These are phyloP conservation scores for Peterozyma xylosa DNA, from an alignment of 805 yeast genomes.

Conservation along the genomic window DNA sequence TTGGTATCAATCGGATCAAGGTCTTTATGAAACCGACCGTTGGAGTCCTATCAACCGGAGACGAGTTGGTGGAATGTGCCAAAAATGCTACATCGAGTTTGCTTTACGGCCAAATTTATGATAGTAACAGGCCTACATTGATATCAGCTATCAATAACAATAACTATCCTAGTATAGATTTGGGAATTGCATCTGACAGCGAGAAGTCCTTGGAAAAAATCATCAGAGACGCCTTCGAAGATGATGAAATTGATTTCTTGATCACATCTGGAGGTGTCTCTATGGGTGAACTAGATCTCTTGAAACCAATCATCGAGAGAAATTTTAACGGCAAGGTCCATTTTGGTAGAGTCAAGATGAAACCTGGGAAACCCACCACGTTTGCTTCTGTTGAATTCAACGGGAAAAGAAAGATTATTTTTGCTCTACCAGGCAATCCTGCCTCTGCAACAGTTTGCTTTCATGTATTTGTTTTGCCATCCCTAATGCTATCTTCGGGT, in stretches of 20 bases:
- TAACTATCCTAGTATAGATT: slow-evolving; percentile 33
- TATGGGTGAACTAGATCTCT: slow-evolving; percentile 47
- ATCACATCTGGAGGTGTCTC: slow-evolving; percentile 54
- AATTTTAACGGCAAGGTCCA: slow-evolving; percentile 34
- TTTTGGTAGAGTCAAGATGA: slow-evolving; percentile 51
- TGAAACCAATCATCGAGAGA: slow-evolving; percentile 41
- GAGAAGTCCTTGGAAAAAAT: slow-evolving; percentile 17
- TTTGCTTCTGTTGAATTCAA: slow-evolving; percentile 33
- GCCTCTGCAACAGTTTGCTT: slow-evolving; percentile 44
- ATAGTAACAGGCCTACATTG: slow-evolving; percentile 42
- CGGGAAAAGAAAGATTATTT: slow-evolving; percentile 23
- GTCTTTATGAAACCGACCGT: slow-evolving; percentile 34
- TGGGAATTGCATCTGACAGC: slow-evolving; percentile 43
- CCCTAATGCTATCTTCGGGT: slow-evolving; percentile 31
- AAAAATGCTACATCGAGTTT: slow-evolving; percentile 10
- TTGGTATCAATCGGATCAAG: slow-evolving; percentile 30
- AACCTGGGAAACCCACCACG: slow-evolving; percentile 54
- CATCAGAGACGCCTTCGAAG: slow-evolving; percentile 19
- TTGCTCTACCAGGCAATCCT: slow-evolving; percentile 52
- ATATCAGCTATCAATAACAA: slow-evolving; percentile 24
- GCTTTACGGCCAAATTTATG: slow-evolving; percentile 38
- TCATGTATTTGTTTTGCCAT: slow-evolving; percentile 39
- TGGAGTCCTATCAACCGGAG: slow-evolving; percentile 45
- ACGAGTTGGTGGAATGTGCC: slow-evolving; percentile 35
- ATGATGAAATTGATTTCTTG: slow-evolving; percentile 28